phyloP scores from a whole-genome alignment of 768 basidiomycete genomes.

The Tricholomella constricta region DNA sequence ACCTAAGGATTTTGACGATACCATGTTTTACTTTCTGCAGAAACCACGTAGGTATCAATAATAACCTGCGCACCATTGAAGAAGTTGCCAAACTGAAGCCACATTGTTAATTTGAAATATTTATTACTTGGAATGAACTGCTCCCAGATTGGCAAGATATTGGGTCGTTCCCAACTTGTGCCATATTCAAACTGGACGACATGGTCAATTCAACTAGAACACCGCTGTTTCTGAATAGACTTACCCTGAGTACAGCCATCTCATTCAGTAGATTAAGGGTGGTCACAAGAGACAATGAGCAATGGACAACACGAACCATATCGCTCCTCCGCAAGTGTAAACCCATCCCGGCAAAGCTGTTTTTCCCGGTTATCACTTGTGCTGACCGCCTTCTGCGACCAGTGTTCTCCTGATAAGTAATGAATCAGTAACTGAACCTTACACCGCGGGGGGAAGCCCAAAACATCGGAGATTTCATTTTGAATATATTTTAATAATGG shows the following conservation, averaged over 20 bases:
- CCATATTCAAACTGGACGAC: slow-evolving; percentile 82
- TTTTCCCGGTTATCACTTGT: slow-evolving; percentile 73
- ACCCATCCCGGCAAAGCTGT: slow-evolving; percentile 74
- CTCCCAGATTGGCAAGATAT: slow-evolving; percentile 87
- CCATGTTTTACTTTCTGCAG: slow-evolving; percentile 69
- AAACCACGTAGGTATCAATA: slow-evolving; percentile 87
- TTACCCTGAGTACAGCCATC: slow-evolving; percentile 83
- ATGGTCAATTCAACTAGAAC: background rate
- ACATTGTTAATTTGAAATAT: too few relatives aligned
- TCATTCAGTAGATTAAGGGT: slow-evolving; percentile 64
- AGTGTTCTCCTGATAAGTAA: slow-evolving; percentile 60
- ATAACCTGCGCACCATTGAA: slow-evolving; percentile 88
- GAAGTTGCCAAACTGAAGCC: slow-evolving; percentile 81
- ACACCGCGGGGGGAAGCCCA: too few relatives aligned
- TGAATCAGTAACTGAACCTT: background rate
- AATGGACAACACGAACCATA: slow-evolving; percentile 55
- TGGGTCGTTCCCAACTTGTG: slow-evolving; percentile 84
- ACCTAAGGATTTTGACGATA: background rate
- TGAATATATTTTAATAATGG: too few relatives aligned
- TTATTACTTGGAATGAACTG: background rate
- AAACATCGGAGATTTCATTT: too few relatives aligned
- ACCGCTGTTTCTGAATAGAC: slow-evolving; percentile 24
- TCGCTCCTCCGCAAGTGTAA: slow-evolving; percentile 69
- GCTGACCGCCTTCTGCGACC: slow-evolving; percentile 71
- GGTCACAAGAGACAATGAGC: background rate